phyloP scores from a whole-genome alignment of 208 protist genomes.

The Trypanosoma avium region DNA sequence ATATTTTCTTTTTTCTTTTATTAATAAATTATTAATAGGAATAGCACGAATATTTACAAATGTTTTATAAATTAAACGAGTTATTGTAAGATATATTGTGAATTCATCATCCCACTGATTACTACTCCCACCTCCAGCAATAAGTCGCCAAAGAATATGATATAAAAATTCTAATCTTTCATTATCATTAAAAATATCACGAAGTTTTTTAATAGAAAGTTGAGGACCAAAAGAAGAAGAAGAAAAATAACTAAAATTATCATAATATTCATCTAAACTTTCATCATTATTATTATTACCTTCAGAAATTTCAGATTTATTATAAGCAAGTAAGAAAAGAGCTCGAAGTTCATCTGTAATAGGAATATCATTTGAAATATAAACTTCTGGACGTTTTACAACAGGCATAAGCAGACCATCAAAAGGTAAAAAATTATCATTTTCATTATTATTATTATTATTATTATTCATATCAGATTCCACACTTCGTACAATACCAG shows the following conservation, averaged over 20 bases:
- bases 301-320: no score
- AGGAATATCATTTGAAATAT: slow-evolving; percentile 50
- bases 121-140: slow-evolving; percentile 63
- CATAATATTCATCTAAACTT: slow-evolving; percentile 37
- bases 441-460: not conserved
- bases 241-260: slow-evolving; percentile 30
- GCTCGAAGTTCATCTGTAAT: slow-evolving; percentile 74
- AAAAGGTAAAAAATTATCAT: slow-evolving; percentile 1
- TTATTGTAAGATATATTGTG: slow-evolving; percentile 43
- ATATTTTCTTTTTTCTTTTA: not conserved
- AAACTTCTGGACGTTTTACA: slow-evolving; percentile 46
- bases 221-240: slow-evolving; percentile 6
- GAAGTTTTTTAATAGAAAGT: slow-evolving; percentile 26
- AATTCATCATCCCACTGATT: slow-evolving; percentile 86
- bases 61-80: slow-evolving; percentile 39
- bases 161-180: slow-evolving; percentile 65
- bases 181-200: slow-evolving; percentile 27
- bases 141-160: slow-evolving; percentile 68
- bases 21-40: not conserved
- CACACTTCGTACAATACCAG: slow-evolving; percentile 38
- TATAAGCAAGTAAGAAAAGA: slow-evolving; percentile 56
- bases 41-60: slow-evolving; percentile 43
- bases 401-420: slow-evolving; percentile 31
- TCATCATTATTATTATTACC: slow-evolving; percentile 13
- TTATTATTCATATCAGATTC: not conserved